These are phyloP conservation scores for Monosporascus sp. DNA, from an alignment of 2,329 filamentous ascomycete genomes.

Conservation along the genomic window DNA sequence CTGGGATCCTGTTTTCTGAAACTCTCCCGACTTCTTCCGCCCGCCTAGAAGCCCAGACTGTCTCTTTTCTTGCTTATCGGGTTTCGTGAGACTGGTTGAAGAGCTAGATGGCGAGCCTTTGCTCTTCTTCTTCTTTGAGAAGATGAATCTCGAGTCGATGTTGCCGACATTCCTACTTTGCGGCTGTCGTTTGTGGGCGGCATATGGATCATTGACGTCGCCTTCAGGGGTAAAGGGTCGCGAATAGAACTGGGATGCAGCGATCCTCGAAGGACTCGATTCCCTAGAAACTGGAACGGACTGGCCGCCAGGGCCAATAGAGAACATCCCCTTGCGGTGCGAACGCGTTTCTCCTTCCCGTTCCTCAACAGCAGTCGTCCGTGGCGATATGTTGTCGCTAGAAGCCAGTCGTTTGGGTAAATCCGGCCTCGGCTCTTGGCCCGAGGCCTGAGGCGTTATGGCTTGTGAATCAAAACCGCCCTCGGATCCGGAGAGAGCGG, in stretches of 20 bases:
- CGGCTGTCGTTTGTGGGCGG: constrained; percentile 71
- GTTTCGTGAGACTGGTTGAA: constrained; percentile 43
- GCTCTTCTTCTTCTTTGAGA: constrained; percentile 68
- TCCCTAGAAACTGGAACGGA: constrained; percentile 56
- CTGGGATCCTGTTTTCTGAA: constrained; percentile 40
- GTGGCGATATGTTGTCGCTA: constrained; percentile 35
- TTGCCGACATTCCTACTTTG: constrained; percentile 57
- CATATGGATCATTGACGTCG: constrained; percentile 79
- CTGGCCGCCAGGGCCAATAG: constrained; percentile 38
- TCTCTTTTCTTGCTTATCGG: constrained; percentile 43
- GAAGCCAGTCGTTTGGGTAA: constrained; percentile 38
- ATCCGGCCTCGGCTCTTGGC: constrained; percentile 43
- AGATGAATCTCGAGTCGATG: constrained; percentile 80
- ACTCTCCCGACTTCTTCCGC: constrained; percentile 35
- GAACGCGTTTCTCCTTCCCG: constrained; percentile 22
- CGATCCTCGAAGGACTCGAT: constrained; percentile 57
- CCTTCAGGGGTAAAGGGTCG: constrained; percentile 74
- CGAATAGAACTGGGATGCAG: constrained; percentile 60
- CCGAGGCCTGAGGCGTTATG: constrained; percentile 66
- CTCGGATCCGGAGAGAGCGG: constrained; percentile 16
- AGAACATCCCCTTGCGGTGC: constrained; percentile 52
- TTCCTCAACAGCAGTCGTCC: constrained; percentile 33
- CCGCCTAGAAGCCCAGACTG: constrained; percentile 38
- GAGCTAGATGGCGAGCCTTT: constrained; percentile 52
- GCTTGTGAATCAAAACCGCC: constrained; percentile 31